Conservation (phyloP, 1,284 basidiomycete species). For the Pseudozyma pruni region DNA sequence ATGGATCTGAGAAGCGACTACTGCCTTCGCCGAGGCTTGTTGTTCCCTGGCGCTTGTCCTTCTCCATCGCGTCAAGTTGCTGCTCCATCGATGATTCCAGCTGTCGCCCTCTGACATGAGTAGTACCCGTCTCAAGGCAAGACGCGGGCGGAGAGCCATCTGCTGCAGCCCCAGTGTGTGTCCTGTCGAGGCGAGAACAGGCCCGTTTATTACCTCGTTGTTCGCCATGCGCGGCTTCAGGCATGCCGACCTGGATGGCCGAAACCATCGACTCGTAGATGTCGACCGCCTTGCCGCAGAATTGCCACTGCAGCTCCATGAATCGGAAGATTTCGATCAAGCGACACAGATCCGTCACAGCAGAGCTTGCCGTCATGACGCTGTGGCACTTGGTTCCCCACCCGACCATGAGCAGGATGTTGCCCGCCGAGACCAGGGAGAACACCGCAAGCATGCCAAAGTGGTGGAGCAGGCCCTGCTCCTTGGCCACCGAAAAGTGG, state of each 20-base stretch:
- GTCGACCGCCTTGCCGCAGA: conserved; percentile 47
- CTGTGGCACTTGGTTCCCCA: conserved; percentile 56
- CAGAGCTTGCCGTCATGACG: conserved; percentile 42
- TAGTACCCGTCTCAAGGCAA: no score
- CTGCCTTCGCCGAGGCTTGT: no score
- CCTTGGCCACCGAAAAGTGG: conserved; percentile 42
- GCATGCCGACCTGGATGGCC: conserved; percentile 39
- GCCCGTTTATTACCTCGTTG: no score
- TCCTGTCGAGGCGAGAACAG: no score
- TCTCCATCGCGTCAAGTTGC: no score
- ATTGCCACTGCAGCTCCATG: conserved; percentile 49
- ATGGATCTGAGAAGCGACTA: no score
- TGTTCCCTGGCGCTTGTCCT: no score
- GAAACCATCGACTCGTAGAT: conserved; percentile 43
- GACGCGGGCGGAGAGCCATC: no score
- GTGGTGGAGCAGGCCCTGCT: conserved; percentile 31
- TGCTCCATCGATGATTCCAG: no score
- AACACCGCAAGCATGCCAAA: conserved; percentile 27
- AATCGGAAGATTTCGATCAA: conserved; percentile 46
- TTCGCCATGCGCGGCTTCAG: no score
- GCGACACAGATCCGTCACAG: conserved; percentile 50
- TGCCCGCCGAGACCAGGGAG: conserved; percentile 38
- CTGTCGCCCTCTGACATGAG: no score
- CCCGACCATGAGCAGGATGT: conserved; percentile 52
- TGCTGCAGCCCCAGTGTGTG: no score